Evolutionary conservation across 768 basidiomycete genomes (phyloP).

Genomic region (Auriscalpium vulgare): DNA sequence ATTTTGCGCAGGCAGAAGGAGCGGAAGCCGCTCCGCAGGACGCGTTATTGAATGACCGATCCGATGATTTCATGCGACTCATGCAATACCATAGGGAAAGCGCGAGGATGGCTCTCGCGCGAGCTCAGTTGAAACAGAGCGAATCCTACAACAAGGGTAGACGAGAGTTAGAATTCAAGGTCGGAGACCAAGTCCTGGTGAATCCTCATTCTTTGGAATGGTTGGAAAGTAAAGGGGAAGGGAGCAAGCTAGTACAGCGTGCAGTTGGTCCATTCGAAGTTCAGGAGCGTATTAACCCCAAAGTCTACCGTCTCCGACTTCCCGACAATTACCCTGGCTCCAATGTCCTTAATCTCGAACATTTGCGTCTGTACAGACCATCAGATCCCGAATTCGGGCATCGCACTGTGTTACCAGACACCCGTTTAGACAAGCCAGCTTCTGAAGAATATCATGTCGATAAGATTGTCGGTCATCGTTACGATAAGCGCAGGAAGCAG

Average conservation of each 20-base stretch:
- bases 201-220: conserved; percentile 17
- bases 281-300: conserved; percentile 15
- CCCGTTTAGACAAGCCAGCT: neutral
- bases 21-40: no score
- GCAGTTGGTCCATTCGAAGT: conserved; percentile 20
- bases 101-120: no score
- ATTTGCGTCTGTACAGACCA: conserved; percentile 15
- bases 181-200: conserved; percentile 17
- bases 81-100: no score
- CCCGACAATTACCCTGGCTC: conserved; percentile 16
- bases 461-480: no score
- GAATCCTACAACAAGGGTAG: no score
- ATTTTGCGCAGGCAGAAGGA: no score
- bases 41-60: no score
- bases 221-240: conserved; percentile 13
- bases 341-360: conserved; percentile 18
- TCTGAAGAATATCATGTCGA: no score
- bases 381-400: conserved; percentile 13
- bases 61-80: no score
- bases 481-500: no score
- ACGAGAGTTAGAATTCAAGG: no score
- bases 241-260: conserved; percentile 16
- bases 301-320: conserved; percentile 15
- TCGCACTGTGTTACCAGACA: neutral
- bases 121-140: no score